phyloP scores from a whole-genome alignment of 495 filamentous ascomycete genomes.

The Aspergillus sclerotiicarbonarius region DNA sequence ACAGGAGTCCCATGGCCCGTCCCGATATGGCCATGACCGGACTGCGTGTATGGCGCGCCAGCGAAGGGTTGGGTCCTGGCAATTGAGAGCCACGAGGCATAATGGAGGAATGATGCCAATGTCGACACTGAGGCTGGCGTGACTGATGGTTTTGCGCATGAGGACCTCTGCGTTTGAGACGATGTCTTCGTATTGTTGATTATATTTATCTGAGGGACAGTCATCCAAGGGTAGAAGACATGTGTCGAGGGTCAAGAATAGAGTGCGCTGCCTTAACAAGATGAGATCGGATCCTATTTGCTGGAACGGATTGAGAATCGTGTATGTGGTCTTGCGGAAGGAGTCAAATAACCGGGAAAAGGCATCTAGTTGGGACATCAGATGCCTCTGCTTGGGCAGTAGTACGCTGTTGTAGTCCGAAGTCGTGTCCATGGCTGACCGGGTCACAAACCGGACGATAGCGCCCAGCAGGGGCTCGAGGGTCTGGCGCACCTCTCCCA shows the following conservation, averaged over 20 bases:
- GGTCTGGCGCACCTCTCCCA: neutral
- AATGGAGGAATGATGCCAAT: conserved; percentile 37
- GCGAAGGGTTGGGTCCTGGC: conserved; percentile 39
- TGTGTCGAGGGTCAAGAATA: conserved; percentile 13
- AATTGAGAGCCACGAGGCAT: conserved; percentile 46
- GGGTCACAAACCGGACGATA: neutral
- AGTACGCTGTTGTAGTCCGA: neutral
- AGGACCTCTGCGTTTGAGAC: conserved; percentile 7
- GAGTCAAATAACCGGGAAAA: neutral
- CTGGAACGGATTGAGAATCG: neutral
- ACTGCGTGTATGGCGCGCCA: conserved; percentile 39
- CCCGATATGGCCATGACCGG: conserved; percentile 34
- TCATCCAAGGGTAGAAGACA: conserved; percentile 5
- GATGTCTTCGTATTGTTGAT: conserved; percentile 1
- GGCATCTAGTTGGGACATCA: neutral
- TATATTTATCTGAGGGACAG: neutral
- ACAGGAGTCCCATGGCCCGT: conserved; percentile 46
- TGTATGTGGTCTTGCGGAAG: neutral
- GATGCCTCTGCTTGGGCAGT: neutral
- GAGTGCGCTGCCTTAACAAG: conserved; percentile 10
- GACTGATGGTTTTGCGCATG: conserved; percentile 10
- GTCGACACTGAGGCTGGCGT: conserved; percentile 17
- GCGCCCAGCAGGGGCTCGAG: neutral
- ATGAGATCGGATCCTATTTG: conserved; percentile 15
- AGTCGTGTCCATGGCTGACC: neutral